Base-by-base conservation (phyloP, 2,329 filamentous ascomycete genomes). In the Ustilaginoidea virens region DNA sequence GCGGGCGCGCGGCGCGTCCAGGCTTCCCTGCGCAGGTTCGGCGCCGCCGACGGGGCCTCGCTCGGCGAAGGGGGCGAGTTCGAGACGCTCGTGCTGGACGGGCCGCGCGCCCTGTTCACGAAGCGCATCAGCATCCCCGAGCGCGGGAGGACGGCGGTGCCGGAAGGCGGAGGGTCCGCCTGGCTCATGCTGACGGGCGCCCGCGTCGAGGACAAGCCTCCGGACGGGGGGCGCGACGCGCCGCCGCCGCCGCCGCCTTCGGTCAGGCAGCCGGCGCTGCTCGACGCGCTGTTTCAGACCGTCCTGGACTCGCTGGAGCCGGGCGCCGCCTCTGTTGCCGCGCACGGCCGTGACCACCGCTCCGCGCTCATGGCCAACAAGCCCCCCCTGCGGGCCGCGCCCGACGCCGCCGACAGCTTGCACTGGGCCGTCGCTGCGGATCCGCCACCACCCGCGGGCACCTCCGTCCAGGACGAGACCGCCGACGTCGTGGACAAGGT, bases 21-120 rank as follows among this genome's bases (percentile, higher is more conserved):
- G 43, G 56, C 49, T 23, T 62, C 72, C 1, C 63, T 82, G 47
- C 56, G 60, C 28, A 66, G 71, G 36, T 92, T 92, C 53, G 78
- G 79, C 25, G 56, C 65, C 36, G 58, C 56, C 44, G 59, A 68
- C 35, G 83, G 80, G 1, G 79, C 80, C 7, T 71, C 86, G 7
- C 56, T 96, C 12, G 90, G 90, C 1, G 90, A 96, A 50, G 90
- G 90, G 5, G 90, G 90, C 4, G 90, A 96, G 58, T 96, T 92
- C 52, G 90, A 96, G 64, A 96, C 85, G 17, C 58, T 96, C 29
- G 83, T 90, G 25, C 46, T 96, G 20, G 73, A 85, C 52, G 90
- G 87, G 8, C 87, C 87, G 7, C 43, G 46, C 1, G 56, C 58
- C 28, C 49, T 94, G 34, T 94, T 90, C 65, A 77, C 69, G 53